Evolutionary conservation across 1,284 basidiomycete genomes (phyloP), one percentile per base, ranked within the genome.

Genomic region (Schizophyllum amplum): DNA sequence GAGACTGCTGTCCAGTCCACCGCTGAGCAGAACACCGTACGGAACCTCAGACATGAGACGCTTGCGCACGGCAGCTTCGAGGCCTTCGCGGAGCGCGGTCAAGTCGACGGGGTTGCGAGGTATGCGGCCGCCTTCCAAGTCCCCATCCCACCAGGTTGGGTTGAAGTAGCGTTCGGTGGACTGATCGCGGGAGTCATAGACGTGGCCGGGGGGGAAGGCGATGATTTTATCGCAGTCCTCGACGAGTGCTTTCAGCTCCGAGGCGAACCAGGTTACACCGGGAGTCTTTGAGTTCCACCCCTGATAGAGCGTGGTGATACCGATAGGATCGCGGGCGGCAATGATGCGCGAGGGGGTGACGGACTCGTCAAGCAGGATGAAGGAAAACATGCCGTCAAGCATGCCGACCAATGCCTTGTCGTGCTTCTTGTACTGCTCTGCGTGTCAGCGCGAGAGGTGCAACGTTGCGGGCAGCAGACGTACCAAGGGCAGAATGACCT

Each of bases 351-450:
- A 81, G 5, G 97, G 96, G 1, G 88, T 79, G 58, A 92, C 87
- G 11, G 91, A 90, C 67, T 94, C 93, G 74, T 99, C 97, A 58
- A 99, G 79, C 49, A 99, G 83, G 62, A 98, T 89, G 68, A 99
- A 99, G 11, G 94, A 95, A 77, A 99, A 99, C 94, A 99, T 98
- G 65, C 97, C 97, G 70, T 99, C 97, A 60, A 99, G 88, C 71
- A 85, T 78, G 68, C 75, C 73, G 74, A 90, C 91, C 24, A 95
- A 73, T 1, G 80, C 82, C 64, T 84, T 90, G 68, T 78, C 92
- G 68, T 92, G 73, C 75, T 93, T 87, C 66, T 80, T 79, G 77
- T 97, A 97, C 94, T 97, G 65, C 13, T 59, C 47, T 56, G 60
- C 24, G n/a, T 51, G 47, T 47, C 24, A 27, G 27, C 51, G 25